Evolutionary conservation across 2,329 filamentous ascomycete species (phyloP).

Genomic region (Pseudogymnoascus sp.): DNA sequence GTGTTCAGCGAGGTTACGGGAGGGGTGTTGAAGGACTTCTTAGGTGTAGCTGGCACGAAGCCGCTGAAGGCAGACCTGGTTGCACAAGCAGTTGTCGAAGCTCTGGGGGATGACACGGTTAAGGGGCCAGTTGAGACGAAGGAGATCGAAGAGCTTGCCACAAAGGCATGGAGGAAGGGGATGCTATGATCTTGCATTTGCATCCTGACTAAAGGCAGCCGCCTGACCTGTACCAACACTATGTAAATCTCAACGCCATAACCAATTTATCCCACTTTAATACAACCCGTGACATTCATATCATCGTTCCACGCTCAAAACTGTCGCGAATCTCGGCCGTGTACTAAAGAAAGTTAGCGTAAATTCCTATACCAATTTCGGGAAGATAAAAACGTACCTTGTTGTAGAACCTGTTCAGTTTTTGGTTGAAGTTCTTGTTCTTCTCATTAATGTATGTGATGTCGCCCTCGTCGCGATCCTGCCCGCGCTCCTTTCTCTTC

Average conservation of each 20-base stretch:
- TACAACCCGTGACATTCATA: constrained; percentile 41
- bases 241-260: constrained; percentile 7
- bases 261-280: constrained; percentile 7
- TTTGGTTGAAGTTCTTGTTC: constrained; percentile 99
- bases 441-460: constrained; percentile 99
- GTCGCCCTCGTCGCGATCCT: constrained; percentile 77
- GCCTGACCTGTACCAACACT: neutral
- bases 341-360: constrained; percentile 45
- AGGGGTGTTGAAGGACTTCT: constrained; percentile 63
- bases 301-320: constrained; percentile 95
- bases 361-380: neutral
- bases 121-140: constrained; percentile 69
- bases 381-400: constrained; percentile 42
- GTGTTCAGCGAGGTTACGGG: constrained; percentile 71
- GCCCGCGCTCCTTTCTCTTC: constrained; percentile 71
- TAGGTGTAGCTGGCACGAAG: constrained; percentile 78
- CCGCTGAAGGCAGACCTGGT: constrained; percentile 82
- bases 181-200: constrained; percentile 57
- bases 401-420: constrained; percentile 91
- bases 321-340: constrained; percentile 94
- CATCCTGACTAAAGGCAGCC: neutral
- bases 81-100: constrained; percentile 83
- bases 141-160: constrained; percentile 73
- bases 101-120: constrained; percentile 62
- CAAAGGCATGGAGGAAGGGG: constrained; percentile 75